phyloP scores from a whole-genome alignment of 495 filamentous ascomycete species.

The Sporormia fimetaria region DNA sequence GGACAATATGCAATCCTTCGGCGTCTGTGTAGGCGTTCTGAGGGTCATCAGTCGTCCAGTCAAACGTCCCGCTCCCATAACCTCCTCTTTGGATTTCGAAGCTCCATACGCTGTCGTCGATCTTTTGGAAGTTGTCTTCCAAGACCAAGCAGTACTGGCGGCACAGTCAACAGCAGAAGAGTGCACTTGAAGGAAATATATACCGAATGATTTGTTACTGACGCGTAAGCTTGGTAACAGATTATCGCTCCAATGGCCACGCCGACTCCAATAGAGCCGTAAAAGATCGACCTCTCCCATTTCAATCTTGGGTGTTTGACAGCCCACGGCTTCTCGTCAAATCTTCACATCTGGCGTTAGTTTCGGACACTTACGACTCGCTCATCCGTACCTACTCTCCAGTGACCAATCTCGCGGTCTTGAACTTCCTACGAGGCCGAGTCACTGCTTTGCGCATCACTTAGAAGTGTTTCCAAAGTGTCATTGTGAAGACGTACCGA shows the following conservation, averaged over 20 bases:
- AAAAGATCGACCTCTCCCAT: constrained; percentile 22
- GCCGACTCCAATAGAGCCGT: constrained; percentile 15
- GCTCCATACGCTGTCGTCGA: constrained; percentile 32
- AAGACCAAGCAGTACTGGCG: constrained; percentile 32
- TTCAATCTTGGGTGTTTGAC: constrained; percentile 20
- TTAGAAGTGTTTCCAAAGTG: too few relatives aligned
- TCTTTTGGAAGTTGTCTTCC: constrained; percentile 34
- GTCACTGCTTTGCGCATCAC: background rate
- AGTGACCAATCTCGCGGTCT: constrained; percentile 14
- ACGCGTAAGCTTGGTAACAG: constrained; percentile 21
- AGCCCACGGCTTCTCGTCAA: constrained; percentile 23
- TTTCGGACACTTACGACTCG: too few relatives aligned
- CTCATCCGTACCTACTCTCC: constrained; percentile 10
- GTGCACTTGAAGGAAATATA: background rate
- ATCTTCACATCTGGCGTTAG: constrained; percentile 4
- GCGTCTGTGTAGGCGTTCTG: constrained; percentile 35
- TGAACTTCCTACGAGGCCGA: constrained; percentile 19
- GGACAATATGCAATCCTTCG: constrained; percentile 38
- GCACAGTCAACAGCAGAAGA: background rate
- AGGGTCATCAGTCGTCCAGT: constrained; percentile 37
- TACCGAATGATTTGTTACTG: constrained; percentile 18
- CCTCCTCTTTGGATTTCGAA: constrained; percentile 35
- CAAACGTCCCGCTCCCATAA: constrained; percentile 37
- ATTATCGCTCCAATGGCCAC: constrained; percentile 18
- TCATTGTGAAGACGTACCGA: too few relatives aligned